Percentiles rank a stretch among this genome's conserved stretches.
These are phyloP conservation scores for Heterobasidion irregulare DNA, from an alignment of 1,284 basidiomycete species.

Conservation along the genomic window DNA sequence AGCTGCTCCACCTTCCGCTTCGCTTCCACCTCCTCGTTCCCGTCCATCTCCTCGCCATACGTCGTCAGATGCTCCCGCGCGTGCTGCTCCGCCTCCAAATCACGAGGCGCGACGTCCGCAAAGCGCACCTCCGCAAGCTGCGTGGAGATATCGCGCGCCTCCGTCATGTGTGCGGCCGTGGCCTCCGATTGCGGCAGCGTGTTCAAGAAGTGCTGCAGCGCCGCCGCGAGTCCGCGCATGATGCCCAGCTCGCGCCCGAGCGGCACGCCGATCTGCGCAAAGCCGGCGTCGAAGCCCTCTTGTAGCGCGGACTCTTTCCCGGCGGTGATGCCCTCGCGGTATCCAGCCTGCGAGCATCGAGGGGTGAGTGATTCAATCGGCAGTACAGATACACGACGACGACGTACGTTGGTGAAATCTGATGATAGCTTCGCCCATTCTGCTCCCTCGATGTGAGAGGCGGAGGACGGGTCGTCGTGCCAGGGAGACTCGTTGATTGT, in stretches of 20 bases:
- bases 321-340: slow-evolving; percentile 80
- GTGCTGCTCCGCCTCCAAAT: slow-evolving; percentile 67
- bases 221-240: slow-evolving; percentile 59
- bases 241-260: slow-evolving; percentile 66
- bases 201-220: slow-evolving; percentile 44
- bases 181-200: slow-evolving; percentile 11
- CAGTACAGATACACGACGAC: neutral
- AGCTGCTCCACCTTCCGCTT: slow-evolving; percentile 42
- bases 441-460: slow-evolving; percentile 25
- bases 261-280: slow-evolving; percentile 61
- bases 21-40: slow-evolving; percentile 33
- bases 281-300: slow-evolving; percentile 76
- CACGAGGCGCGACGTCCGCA: slow-evolving; percentile 58
- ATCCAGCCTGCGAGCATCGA: slow-evolving; percentile 53
- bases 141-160: slow-evolving; percentile 43
- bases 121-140: slow-evolving; percentile 52
- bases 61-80: slow-evolving; percentile 51
- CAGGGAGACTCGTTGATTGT: slow-evolving; percentile 37
- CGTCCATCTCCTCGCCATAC: slow-evolving; percentile 22
- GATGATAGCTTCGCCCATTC: slow-evolving; percentile 61
- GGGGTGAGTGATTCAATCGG: neutral
- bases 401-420: slow-evolving; percentile 56
- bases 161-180: slow-evolving; percentile 13
- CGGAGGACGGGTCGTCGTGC: slow-evolving; percentile 32
- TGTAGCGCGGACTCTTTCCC: slow-evolving; percentile 79